These are phyloP conservation scores for Viridothelium virens DNA, from an alignment of 495 filamentous ascomycete genomes.

Conservation along the genomic window DNA sequence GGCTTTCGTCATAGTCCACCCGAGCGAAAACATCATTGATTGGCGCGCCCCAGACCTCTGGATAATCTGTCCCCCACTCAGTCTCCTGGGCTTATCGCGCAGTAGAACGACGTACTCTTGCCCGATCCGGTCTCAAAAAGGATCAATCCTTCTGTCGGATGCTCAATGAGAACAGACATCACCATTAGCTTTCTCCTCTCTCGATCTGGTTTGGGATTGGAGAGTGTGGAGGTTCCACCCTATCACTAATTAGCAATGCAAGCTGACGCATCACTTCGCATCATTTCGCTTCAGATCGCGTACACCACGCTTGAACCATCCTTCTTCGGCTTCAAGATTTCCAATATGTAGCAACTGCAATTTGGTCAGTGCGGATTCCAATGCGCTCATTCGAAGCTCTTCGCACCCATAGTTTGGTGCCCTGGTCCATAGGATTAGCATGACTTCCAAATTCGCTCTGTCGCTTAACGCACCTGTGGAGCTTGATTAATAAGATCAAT, in stretches of 20 bases:
- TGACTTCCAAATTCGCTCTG: background rate
- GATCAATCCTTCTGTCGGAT: constrained; percentile 45
- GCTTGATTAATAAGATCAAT: constrained; percentile 1
- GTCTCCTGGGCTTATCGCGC: constrained; percentile 28
- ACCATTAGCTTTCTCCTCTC: constrained; percentile 40
- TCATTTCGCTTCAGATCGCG: background rate
- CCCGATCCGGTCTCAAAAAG: constrained; percentile 48
- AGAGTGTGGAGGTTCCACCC: constrained; percentile 23
- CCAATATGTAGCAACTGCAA: constrained; percentile 24
- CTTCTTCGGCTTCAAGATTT: constrained; percentile 29
- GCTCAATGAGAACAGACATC: constrained; percentile 43
- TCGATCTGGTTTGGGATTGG: constrained; percentile 22
- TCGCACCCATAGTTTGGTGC: constrained; percentile 30
- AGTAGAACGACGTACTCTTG: constrained; percentile 33
- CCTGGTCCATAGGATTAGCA: constrained; percentile 10
- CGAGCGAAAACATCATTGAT: constrained; percentile 43
- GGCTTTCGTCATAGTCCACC: constrained; percentile 35
- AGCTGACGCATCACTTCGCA: no score
- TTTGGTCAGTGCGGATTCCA: background rate
- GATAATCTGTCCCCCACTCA: constrained; percentile 39
- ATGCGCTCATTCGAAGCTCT: background rate
- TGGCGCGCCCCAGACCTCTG: constrained; percentile 36
- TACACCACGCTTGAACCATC: constrained; percentile 24
- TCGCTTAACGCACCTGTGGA: background rate
- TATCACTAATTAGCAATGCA: background rate